Conservation (phyloP, 495 filamentous ascomycete species). For the Neurospora sp. region DNA sequence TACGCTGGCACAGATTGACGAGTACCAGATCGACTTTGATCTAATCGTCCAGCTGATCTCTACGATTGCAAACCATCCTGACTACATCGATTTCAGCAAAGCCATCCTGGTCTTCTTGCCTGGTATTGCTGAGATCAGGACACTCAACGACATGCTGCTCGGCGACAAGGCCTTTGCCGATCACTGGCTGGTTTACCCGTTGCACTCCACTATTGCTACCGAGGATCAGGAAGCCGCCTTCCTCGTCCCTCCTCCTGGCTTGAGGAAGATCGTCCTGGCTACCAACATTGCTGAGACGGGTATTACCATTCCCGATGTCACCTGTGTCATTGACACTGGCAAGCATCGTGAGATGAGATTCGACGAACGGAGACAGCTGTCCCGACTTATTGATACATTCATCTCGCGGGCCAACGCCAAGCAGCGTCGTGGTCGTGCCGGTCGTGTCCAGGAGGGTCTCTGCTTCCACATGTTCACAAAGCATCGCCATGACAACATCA, state of each 20-base stretch:
- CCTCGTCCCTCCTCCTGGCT: slow-evolving; percentile 65
- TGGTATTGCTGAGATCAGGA: slow-evolving; percentile 85
- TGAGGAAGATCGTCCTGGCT: slow-evolving; percentile 83
- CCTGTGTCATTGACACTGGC: slow-evolving; percentile 87
- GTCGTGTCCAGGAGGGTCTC: slow-evolving; percentile 87
- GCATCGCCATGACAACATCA: slow-evolving; percentile 64
- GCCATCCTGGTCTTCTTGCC: slow-evolving; percentile 92
- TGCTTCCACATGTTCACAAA: slow-evolving; percentile 95
- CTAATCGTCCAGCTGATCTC: slow-evolving; percentile 67
- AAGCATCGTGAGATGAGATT: slow-evolving; percentile 96
- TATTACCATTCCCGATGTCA: slow-evolving; percentile 94
- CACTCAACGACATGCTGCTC: slow-evolving; percentile 70
- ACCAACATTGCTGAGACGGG: slow-evolving; percentile 97
- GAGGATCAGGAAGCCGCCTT: slow-evolving; percentile 94
- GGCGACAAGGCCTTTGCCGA: slow-evolving; percentile 58
- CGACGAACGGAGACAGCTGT: slow-evolving; percentile 84
- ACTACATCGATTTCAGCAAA: slow-evolving; percentile 64
- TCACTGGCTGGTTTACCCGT: slow-evolving; percentile 69
- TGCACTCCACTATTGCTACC: slow-evolving; percentile 91
- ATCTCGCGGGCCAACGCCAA: slow-evolving; percentile 92
- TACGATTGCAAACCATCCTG: slow-evolving; percentile 55
- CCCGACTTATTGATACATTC: slow-evolving; percentile 80
- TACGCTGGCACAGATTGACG: slow-evolving; percentile 65
- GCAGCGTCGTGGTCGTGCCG: slow-evolving; percentile 84
- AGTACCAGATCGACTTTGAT: slow-evolving; percentile 77